Conservation (phyloP, 2,329 filamentous ascomycete species). For the Penicillium sp. region DNA sequence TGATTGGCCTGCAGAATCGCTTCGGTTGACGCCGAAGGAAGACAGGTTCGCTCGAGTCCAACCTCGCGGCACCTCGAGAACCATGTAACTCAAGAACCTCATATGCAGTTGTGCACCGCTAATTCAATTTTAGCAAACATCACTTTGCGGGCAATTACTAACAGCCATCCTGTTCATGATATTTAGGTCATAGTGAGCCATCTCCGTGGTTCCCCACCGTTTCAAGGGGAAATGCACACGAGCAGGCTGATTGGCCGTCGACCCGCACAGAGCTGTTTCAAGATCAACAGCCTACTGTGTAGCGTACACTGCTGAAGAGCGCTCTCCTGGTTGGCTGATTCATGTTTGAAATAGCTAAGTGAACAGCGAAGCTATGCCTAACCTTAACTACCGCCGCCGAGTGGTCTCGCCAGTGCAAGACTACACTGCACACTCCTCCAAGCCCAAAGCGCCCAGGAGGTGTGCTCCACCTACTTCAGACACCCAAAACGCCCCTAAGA, state of each 20-base stretch:
- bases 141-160: neutral
- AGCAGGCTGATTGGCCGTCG: constrained; percentile 19
- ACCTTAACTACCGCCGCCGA: neutral
- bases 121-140: neutral
- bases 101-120: too few relatives aligned
- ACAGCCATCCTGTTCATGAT: neutral
- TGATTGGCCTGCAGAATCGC: neutral
- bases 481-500: constrained; percentile 3
- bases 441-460: constrained; percentile 14
- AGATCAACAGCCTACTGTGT: constrained; percentile 8
- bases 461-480: constrained; percentile 15
- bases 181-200: neutral
- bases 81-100: neutral
- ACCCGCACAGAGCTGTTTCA: constrained; percentile 25
- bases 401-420: constrained; percentile 7
- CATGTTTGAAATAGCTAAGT: neutral
- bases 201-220: constrained; percentile 10
- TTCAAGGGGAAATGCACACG: constrained; percentile 14
- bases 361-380: neutral
- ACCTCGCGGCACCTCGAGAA: neutral
- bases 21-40: neutral
- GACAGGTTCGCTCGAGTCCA: neutral
- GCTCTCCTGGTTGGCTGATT: neutral
- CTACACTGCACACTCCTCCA: neutral
- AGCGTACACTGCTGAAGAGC: too few relatives aligned